Evolutionary conservation across 495 filamentous ascomycete genomes (phyloP).

Genomic region (Lasiosphaeria hispida): DNA sequence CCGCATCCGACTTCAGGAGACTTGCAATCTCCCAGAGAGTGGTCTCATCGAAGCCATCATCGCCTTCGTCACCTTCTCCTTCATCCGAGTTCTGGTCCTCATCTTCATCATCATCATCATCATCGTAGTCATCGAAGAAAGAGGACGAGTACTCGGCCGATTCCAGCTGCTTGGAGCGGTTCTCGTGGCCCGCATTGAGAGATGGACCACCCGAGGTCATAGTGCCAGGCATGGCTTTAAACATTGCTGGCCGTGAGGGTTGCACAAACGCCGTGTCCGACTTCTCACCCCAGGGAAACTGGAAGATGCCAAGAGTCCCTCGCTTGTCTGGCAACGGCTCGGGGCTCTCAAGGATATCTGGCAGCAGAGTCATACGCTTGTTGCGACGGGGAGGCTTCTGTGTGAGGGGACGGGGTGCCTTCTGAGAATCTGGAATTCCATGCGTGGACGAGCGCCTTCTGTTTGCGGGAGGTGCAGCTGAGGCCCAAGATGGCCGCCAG

Average conservation of each 20-base stretch:
- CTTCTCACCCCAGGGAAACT: conserved; percentile 57
- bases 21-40: conserved; percentile 59
- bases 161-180: conserved; percentile 38
- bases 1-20: conserved; percentile 43
- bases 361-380: conserved; percentile 51
- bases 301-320: conserved; percentile 54
- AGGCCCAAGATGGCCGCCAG: conserved; percentile 36
- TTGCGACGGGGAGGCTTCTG: conserved; percentile 49
- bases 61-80: conserved; percentile 40
- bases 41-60: conserved; percentile 54
- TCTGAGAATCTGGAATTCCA: conserved; percentile 23
- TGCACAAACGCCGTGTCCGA: conserved; percentile 50
- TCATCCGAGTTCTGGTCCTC: conserved; percentile 36
- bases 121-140: conserved; percentile 52
- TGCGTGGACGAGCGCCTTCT: conserved; percentile 26
- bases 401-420: conserved; percentile 37
- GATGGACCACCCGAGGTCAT: conserved; percentile 41
- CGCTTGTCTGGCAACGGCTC: conserved; percentile 50
- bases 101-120: conserved; percentile 35
- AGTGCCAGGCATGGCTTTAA: conserved; percentile 48
- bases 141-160: conserved; percentile 38
- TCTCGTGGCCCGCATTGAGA: conserved; percentile 28
- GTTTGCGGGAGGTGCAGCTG: conserved; percentile 39
- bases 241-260: conserved; percentile 25
- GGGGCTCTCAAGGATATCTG: conserved; percentile 57